phyloP scores from a whole-genome alignment of 768 basidiomycete species.

The Suillus brevipes region DNA sequence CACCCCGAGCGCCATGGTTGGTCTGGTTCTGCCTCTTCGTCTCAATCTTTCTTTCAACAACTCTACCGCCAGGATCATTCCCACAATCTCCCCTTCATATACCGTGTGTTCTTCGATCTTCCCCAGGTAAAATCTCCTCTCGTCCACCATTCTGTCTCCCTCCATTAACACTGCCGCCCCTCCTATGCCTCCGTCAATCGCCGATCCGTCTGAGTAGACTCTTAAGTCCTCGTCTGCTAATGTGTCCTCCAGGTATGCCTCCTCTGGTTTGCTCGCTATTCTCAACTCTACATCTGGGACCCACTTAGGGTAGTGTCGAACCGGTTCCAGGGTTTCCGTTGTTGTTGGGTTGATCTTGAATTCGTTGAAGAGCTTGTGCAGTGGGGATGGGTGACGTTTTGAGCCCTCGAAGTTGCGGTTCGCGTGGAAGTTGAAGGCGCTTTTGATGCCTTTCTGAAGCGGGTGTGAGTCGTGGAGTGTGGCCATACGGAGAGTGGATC shows the following conservation, averaged over 20 bases:
- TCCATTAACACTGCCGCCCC: constrained; percentile 29
- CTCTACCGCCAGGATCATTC: constrained; percentile 24
- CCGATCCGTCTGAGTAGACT: constrained; percentile 34
- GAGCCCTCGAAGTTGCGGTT: too few relatives aligned
- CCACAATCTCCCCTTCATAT: constrained; percentile 33
- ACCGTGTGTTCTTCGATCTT: constrained; percentile 24
- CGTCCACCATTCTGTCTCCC: neutral
- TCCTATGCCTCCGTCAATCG: constrained; percentile 26
- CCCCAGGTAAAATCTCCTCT: constrained; percentile 24
- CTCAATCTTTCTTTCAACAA: constrained; percentile 15
- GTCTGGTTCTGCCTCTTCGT: neutral
- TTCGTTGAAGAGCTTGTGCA: too few relatives aligned
- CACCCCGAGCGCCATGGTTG: neutral
- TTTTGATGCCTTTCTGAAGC: too few relatives aligned
- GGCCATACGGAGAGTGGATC: too few relatives aligned
- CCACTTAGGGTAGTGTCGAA: too few relatives aligned
- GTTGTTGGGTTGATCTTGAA: too few relatives aligned
- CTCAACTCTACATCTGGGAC: too few relatives aligned
- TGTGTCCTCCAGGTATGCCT: constrained; percentile 4
- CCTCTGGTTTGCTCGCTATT: too few relatives aligned
- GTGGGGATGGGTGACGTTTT: too few relatives aligned
- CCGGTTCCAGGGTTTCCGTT: too few relatives aligned
- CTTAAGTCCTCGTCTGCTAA: neutral
- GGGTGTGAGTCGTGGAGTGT: too few relatives aligned
- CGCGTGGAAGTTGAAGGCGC: too few relatives aligned